Evolutionary conservation across 2,329 filamentous ascomycete genomes (phyloP), one percentile per base, ranked within the genome.

Genomic region (Fusarium stilboides): DNA sequence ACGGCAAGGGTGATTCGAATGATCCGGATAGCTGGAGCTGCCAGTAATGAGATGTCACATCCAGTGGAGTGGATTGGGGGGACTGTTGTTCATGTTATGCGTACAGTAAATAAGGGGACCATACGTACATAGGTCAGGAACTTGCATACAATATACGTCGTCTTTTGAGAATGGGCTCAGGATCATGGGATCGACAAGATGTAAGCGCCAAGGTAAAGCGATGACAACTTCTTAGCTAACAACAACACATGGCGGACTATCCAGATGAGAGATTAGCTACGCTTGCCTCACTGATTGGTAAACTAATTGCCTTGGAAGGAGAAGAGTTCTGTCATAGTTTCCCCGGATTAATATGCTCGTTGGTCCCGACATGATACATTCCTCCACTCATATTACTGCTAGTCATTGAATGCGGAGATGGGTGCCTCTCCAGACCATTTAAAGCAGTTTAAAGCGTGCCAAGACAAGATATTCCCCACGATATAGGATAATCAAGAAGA

Each of bases 21-120:
- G 44, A 47, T 0, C 51, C 63, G 0, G 37, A 68, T 3, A 70
- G 63, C 15, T 70, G 68, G 68, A 68, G 55, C 17, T 70, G 52
- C n/a, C n/a, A 61, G 19, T 20, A 51, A 19, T 31, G 12, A 15
- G 19, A 13, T 5, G 17, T 7, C 15, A 24, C 19, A 2, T 44
- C n/a, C 20, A 17, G 34, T 59, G 24, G 31, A 31, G 15, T 20
- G 6, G 15, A 24, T 58, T 46, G 42, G 45, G 57, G 58, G 58
- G 42, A n/a, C 17, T 15, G 20, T 59, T 42, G 40, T 40, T 64
- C 59, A 40, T 64, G 15, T n/a, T 33, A 39, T 44, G 49, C n/a
- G 44, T 62, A 57, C 44, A 31, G 10, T 31, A 31, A 3, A 13
- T 13, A 31, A 31, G 28, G 28, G 28, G 28, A 31, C 10, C 28